Conservation (phyloP, 768 basidiomycete genomes). For the Hemileccinum impolitum region DNA sequence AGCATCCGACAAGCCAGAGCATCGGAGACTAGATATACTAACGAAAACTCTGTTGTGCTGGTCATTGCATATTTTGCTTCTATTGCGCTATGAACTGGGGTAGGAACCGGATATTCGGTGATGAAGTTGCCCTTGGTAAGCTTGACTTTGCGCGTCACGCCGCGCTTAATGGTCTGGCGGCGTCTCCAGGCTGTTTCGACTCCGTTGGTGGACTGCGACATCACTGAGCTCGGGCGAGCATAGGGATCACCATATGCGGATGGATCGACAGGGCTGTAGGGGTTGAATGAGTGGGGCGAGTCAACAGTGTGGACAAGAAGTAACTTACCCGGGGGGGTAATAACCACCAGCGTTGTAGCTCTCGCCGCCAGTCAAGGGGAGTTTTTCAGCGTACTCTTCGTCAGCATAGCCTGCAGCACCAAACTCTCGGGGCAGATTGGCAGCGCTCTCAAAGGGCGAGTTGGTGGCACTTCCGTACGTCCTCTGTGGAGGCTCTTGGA, state of each 20-base stretch:
- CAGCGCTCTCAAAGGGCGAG: conserved; percentile 56
- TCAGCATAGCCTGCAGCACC: conserved; percentile 47
- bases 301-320: background rate
- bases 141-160: conserved; percentile 91
- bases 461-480: conserved; percentile 39
- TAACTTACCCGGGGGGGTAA: conserved; percentile 71
- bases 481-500: conserved; percentile 53
- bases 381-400: conserved; percentile 74
- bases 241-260: conserved; percentile 68
- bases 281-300: conserved; percentile 6
- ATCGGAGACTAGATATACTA: conserved; percentile 30
- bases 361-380: conserved; percentile 63
- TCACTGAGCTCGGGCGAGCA: conserved; percentile 46
- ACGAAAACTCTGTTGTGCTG: conserved; percentile 90
- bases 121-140: conserved; percentile 93
- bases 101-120: conserved; percentile 84
- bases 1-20: background rate
- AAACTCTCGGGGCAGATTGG: conserved; percentile 53
- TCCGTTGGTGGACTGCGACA: conserved; percentile 54
- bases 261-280: conserved; percentile 49
- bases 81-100: conserved; percentile 76
- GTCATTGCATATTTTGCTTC: conserved; percentile 73
- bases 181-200: conserved; percentile 63
- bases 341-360: conserved; percentile 53
- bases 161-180: conserved; percentile 88